A percentile compares a stretch with the other conserved stretches of the same genome.
Conservation (phyloP, 805 yeast genomes). For the Wickerhamiella occidentalis region DNA sequence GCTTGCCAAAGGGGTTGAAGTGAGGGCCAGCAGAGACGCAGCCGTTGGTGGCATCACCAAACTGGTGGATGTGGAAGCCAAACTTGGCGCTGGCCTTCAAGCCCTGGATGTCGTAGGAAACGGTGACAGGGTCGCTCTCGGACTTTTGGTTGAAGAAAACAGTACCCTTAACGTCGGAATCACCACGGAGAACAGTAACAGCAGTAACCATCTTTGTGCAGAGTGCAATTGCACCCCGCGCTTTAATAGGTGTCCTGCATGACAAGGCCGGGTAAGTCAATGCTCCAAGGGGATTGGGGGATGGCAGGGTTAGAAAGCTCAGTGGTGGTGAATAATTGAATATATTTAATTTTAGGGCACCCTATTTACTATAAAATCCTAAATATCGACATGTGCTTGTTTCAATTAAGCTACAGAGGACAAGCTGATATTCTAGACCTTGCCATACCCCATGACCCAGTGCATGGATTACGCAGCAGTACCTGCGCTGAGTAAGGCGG, state of each 20-base stretch:
- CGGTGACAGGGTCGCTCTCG: constrained; percentile 71
- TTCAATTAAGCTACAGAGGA: no score
- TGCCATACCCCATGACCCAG: no score
- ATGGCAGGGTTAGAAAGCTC: no score
- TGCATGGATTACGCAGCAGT: no score
- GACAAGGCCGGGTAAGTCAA: not conserved
- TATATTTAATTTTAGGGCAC: no score
- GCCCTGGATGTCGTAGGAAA: constrained; percentile 74
- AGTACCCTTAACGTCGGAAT: constrained; percentile 73
- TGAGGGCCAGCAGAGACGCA: constrained; percentile 98
- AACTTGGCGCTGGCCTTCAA: constrained; percentile 58
- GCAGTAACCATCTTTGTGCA: constrained; percentile 21
- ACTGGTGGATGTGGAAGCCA: constrained; percentile 96
- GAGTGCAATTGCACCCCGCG: not conserved
- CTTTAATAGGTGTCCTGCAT: not conserved
- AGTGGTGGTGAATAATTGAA: no score
- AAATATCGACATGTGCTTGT: no score
- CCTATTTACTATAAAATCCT: no score
- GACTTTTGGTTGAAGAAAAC: constrained; percentile 77
- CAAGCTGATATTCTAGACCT: no score
- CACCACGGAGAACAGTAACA: constrained; percentile 97
- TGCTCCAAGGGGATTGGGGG: no score
- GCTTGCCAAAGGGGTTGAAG: constrained; percentile 79
- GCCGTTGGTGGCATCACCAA: constrained; percentile 98
- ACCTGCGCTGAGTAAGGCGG: no score